Evolutionary conservation across 257 asterid species (phyloP).

Genomic region (Striga asiatica): DNA sequence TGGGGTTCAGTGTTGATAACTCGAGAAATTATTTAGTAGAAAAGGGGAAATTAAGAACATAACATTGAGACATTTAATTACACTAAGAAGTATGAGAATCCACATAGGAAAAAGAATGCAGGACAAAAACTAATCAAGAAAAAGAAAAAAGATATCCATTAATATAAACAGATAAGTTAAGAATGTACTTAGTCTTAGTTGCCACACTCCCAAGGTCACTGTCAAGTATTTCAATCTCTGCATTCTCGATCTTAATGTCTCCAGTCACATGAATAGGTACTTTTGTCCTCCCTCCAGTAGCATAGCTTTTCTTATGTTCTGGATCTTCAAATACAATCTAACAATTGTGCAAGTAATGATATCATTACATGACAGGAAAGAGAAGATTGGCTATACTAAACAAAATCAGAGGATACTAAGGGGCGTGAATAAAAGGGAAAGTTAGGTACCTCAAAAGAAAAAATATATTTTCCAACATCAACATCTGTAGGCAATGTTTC

Average conservation of each 20-base stretch:
- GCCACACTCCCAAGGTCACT: constrained; percentile 72
- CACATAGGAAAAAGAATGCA: constrained; percentile 5
- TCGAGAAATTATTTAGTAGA: too few species aligned
- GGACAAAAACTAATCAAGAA: constrained; percentile 6
- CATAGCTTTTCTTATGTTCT: constrained; percentile 62
- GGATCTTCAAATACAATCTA: constrained; percentile 65
- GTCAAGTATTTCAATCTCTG: constrained; percentile 70
- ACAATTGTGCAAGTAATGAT: constrained; percentile 12
- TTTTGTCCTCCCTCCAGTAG: constrained; percentile 85
- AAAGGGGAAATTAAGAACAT: too few species aligned
- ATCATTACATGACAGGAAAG: constrained; percentile 11
- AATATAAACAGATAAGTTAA: constrained; percentile 15
- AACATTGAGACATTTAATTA: neutral
- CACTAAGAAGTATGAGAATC: neutral
- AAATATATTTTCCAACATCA: constrained; percentile 64
- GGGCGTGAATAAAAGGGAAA: constrained; percentile 13
- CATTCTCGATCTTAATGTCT: constrained; percentile 42
- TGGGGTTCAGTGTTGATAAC: too few species aligned
- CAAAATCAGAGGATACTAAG: constrained; percentile 4
- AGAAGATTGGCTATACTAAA: neutral
- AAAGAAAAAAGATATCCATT: neutral
- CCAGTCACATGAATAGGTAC: constrained; percentile 66
- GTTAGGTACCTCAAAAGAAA: constrained; percentile 69
- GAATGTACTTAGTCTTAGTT: constrained; percentile 57
- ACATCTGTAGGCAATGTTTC: constrained; percentile 53